phyloP scores from a whole-genome alignment of 1,139 yeast genomes.

The Diutina ranongensis region DNA sequence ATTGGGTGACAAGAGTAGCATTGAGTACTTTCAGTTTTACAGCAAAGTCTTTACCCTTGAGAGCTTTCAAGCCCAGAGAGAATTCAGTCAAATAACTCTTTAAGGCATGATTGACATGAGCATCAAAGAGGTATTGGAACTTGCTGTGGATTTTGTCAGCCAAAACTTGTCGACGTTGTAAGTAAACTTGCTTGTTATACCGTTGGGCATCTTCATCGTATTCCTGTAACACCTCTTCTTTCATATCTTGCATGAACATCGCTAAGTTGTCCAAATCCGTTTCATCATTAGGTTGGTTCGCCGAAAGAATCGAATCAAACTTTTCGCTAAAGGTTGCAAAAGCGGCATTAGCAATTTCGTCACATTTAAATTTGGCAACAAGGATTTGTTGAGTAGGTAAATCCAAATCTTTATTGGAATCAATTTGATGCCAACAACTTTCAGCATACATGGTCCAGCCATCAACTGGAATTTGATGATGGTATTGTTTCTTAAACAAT shows the following conservation, averaged over 20 bases:
- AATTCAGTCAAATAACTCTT: constrained; percentile 9
- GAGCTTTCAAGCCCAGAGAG: constrained; percentile 10
- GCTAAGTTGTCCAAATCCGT: constrained; percentile 31
- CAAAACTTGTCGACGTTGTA: constrained; percentile 44
- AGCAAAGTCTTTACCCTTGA: constrained; percentile 16
- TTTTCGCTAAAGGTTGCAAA: constrained; percentile 34
- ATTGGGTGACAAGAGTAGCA: constrained; percentile 6
- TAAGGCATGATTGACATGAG: constrained; percentile 16
- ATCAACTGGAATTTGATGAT: constrained; percentile 81
- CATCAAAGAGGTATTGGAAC: constrained; percentile 33
- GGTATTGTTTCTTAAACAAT: constrained; percentile 61
- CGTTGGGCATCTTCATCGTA: constrained; percentile 67
- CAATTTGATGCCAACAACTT: constrained; percentile 91
- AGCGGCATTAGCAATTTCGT: constrained; percentile 57
- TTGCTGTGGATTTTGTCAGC: constrained; percentile 31
- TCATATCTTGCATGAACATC: constrained; percentile 26
- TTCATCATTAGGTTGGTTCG: background rate
- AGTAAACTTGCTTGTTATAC: constrained; percentile 54
- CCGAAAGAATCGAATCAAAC: constrained; percentile 12
- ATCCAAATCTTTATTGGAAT: constrained; percentile 84
- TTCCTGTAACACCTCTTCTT: constrained; percentile 31
- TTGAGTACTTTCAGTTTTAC: constrained; percentile 6
- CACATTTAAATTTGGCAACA: constrained; percentile 91
- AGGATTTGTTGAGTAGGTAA: constrained; percentile 92
- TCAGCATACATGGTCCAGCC: constrained; percentile 94